A percentile compares a stretch with the other conserved stretches of the same genome.
Conservation (phyloP, 2,329 filamentous ascomycete genomes). For the Trichoderma koningiopsis region DNA sequence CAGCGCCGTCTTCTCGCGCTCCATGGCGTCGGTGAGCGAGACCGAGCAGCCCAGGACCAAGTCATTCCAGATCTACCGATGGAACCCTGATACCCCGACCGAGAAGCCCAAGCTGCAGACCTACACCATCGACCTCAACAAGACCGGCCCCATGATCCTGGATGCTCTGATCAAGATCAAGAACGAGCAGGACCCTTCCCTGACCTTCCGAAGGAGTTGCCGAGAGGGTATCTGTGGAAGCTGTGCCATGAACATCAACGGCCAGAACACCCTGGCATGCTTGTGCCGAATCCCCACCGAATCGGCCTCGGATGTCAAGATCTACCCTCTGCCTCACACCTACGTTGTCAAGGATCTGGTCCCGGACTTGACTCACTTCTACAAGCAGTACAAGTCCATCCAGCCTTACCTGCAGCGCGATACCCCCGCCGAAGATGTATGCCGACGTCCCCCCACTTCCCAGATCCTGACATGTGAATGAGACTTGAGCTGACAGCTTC, state of each 20-base stretch:
- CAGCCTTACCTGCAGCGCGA: constrained; percentile 97
- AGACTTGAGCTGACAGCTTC: constrained; percentile 22
- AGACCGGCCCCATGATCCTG: constrained; percentile 98
- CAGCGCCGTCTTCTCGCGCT: constrained; percentile 49
- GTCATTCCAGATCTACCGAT: constrained; percentile 98
- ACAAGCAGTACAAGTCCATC: constrained; percentile 99
- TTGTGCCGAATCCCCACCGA: constrained; percentile 94
- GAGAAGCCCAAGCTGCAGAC: constrained; percentile 95
- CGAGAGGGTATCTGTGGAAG: constrained; percentile 98
- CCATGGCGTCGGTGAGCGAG: constrained; percentile 60
- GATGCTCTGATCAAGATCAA: constrained; percentile 97
- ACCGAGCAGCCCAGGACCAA: constrained; percentile 72
- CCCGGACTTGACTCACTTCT: constrained; percentile 96
- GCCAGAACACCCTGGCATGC: constrained; percentile 95
- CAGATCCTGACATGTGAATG: not conserved
- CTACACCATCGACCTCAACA: constrained; percentile 95
- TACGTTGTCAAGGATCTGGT: constrained; percentile 99
- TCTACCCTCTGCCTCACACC: constrained; percentile 97
- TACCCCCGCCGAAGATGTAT: constrained; percentile 79
- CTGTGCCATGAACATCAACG: constrained; percentile 99
- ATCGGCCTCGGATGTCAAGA: constrained; percentile 77
- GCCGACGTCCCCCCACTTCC: constrained; percentile 39
- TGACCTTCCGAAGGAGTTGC: constrained; percentile 95
- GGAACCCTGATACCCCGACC: constrained; percentile 90
- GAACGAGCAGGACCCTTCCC: constrained; percentile 95